Conservation (phyloP, 257 asterid genomes). For the Solanum dulcamara region DNA sequence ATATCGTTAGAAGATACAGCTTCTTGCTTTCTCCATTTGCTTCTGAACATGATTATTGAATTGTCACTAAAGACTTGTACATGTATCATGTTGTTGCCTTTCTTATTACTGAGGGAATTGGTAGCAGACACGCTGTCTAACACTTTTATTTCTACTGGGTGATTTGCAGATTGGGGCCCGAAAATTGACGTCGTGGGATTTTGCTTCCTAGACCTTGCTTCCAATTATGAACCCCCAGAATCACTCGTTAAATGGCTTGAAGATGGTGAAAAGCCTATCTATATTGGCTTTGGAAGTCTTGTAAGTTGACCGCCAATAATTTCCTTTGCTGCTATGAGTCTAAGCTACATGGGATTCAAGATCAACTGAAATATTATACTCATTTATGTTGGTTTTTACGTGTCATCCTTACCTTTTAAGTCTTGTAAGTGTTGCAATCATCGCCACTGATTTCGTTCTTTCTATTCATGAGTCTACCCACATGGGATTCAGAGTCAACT, state of each 20-base stretch:
- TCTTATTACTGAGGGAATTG: neutral
- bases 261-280: conserved; percentile 61
- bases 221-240: conserved; percentile 66
- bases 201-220: conserved; percentile 90
- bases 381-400: neutral
- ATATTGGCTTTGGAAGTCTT: conserved; percentile 93
- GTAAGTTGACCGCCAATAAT: conserved; percentile 34
- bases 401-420: neutral
- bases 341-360: neutral
- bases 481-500: neutral
- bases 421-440: neutral
- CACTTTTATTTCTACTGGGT: neutral
- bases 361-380: neutral
- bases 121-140: neutral
- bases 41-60: neutral
- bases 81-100: neutral
- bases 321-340: neutral
- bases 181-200: conserved; percentile 85
- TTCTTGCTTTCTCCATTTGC: neutral
- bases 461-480: neutral
- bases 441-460: neutral
- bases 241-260: conserved; percentile 72
- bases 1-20: neutral
- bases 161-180: conserved; percentile 85
- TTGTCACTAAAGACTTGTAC: neutral